Evolutionary conservation across 2,329 filamentous ascomycete species (phyloP).

Genomic region (Sphaerostilbella broomeana): DNA sequence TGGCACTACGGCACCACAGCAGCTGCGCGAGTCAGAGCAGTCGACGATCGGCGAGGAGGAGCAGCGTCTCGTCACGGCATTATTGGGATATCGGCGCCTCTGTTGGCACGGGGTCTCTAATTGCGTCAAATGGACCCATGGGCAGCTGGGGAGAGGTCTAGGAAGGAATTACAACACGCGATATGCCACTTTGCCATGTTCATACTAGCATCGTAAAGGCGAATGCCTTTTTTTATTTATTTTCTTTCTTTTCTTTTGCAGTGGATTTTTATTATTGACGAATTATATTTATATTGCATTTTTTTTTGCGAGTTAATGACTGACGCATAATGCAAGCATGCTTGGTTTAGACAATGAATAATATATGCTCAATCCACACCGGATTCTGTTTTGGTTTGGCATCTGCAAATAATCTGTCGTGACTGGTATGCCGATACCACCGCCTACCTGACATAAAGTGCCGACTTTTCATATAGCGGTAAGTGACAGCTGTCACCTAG

Average conservation of each 20-base stretch:
- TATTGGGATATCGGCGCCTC: conserved; percentile 90
- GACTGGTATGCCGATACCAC: too few relatives aligned
- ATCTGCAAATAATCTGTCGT: too few relatives aligned
- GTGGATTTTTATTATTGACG: not conserved
- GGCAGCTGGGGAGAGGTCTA: conserved; percentile 75
- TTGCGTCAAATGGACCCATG: conserved; percentile 60
- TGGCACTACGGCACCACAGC: conserved; percentile 43
- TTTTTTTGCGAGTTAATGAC: not conserved
- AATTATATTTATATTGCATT: not conserved
- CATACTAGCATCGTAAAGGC: conserved; percentile 9
- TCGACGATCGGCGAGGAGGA: conserved; percentile 61
- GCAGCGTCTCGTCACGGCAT: conserved; percentile 68
- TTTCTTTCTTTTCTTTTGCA: not conserved
- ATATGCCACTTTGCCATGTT: too few relatives aligned
- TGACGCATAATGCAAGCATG: too few relatives aligned
- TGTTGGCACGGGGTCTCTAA: conserved; percentile 66
- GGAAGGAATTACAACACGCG: conserved; percentile 15
- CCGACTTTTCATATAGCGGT: too few relatives aligned
- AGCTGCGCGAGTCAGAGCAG: conserved; percentile 88
- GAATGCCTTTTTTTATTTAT: not conserved
- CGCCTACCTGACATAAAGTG: too few relatives aligned
- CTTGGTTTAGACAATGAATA: not conserved
- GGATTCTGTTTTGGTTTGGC: too few relatives aligned
- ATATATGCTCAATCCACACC: not conserved
- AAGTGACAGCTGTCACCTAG: too few relatives aligned